Evolutionary conservation across 805 yeast species (phyloP), one percentile per base, ranked within the genome.

Genomic region (Isabelozyma gotoi): DNA sequence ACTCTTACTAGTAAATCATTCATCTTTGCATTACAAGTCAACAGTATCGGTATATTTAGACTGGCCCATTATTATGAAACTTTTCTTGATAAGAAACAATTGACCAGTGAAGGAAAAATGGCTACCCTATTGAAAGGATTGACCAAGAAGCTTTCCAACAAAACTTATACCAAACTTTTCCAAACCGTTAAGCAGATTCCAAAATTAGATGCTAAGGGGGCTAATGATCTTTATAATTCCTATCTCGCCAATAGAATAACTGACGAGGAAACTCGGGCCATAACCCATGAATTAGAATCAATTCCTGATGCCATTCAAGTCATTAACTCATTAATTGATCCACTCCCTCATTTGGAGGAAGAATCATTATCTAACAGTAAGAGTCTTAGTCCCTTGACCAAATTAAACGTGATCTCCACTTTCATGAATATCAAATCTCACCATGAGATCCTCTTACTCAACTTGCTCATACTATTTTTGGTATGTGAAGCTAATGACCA

Each of bases 31-130:
- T 46, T 60, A 15, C 67, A 68, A 47, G 59, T 61, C 2, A 67
- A 70, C 48, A 70, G 71, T 1, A 31, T 67, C 16, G 67, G 68
- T 2, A 40, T 62, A 2, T 59, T 54, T 39, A 55, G 73, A 44
- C 57, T 57, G 7, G 57, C 69, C 2, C 72, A 68, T 47, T 46
- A 45, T 34, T 68, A 57, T 42, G 76, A 71, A 39, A 24, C 44
- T 1, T 56, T 62, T 42, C 37, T 35, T 19, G 43, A 41, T 17
- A 40, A 41, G 20, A 36, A 40, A 7, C 37, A 17, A 21, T 17
- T 38, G 6, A 44, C 45, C 7, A 38, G 48, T 3, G 52, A 55
- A 16, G 53, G 48, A 3, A 47, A 50, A 21, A 42, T 66, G 15
- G 52, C 58, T 0, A 32, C 44, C 2, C 42, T 67, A 7, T 53